Base-by-base conservation (phyloP, 805 yeast genomes). In the Candida palmyrensis region DNA sequence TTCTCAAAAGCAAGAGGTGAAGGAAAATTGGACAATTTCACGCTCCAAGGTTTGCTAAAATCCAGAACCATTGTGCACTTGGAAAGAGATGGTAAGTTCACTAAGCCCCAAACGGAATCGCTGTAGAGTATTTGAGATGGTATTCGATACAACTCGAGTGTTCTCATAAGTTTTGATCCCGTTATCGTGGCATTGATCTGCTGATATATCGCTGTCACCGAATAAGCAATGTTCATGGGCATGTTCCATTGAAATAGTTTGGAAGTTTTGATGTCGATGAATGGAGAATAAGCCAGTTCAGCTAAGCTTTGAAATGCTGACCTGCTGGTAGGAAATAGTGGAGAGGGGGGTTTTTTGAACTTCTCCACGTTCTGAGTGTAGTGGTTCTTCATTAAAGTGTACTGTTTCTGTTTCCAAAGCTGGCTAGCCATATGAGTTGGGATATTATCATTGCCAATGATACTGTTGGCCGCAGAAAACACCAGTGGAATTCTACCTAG, bases 341-440 rank as follows among this genome's bases (percentile, higher is more conserved):
- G 9, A 6, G 17, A 11, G 6, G 29, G 29, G 6, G 6, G 8
- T 11, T 7, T 12, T 7, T 16, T 16, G 16, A 16, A n/a, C 8
- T 16, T n/a, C 8, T 20, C 9, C 17, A 6, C 10, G 29, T 10
- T n/a, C 8, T n/a, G n/a, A 16, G 18, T 16, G 16, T n/a, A 15
- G 29, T 27, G 29, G 10, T 27, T 20, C 29, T 27, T 27, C 29
- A 27, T 27, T 12, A 27, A 11, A 5, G 11, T 13, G 17, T 27
- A 16, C 11, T 11, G 17, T 11, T 27, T 27, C 8, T 16, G 16
- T 15, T 27, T 20, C 29, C 29, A 27, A 6, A 27, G 6, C 6
- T 13, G n/a, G 11, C 9, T 11, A 12, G 17, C 15, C 19, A 27
- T 7, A 12, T 27, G 20, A 16, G 5, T 18, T 15, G 29, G 19